Percentiles rank a stretch among this genome's conserved stretches.
These are phyloP conservation scores for Chlorella variabilis DNA, from an alignment of 163 green algal genomes.

Conservation along the genomic window DNA sequence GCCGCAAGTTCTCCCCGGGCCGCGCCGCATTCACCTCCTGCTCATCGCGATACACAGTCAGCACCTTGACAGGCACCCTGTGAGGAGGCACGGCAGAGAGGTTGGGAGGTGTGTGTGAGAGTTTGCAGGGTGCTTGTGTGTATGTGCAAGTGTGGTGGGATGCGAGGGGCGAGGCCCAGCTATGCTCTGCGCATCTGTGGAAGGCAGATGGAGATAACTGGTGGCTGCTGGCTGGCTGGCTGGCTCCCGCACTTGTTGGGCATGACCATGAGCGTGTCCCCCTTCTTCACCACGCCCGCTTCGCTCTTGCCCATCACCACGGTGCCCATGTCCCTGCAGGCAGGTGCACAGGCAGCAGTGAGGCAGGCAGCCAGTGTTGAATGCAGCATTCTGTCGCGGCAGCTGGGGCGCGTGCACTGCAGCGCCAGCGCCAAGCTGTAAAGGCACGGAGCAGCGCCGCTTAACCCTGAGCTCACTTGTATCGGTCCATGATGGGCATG, in stretches of 20 bases:
- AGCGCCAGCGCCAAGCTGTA: too few relatives aligned
- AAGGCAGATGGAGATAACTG: neutral
- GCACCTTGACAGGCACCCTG: conserved; percentile 81
- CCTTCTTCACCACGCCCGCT: conserved; percentile 84
- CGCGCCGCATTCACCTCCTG: conserved; percentile 79
- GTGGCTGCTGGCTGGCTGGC: too few relatives aligned
- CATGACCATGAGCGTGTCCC: conserved; percentile 92
- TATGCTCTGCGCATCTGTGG: too few relatives aligned
- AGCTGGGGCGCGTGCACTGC: too few relatives aligned
- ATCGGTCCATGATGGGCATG: conserved; percentile 98
- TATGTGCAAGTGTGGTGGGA: neutral
- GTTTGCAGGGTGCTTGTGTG: neutral
- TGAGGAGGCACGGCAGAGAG: too few relatives aligned
- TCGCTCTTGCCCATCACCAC: conserved; percentile 99
- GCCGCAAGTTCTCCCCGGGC: conserved; percentile 94
- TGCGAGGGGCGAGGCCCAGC: neutral
- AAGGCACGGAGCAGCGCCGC: too few relatives aligned
- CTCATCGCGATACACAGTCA: conserved; percentile 92
- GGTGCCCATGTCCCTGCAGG: conserved; percentile 91
- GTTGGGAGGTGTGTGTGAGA: neutral
- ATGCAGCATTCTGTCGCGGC: too few relatives aligned
- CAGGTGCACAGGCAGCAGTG: too few relatives aligned
- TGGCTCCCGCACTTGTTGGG: conserved; percentile 88
- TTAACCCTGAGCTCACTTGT: conserved; percentile 70
- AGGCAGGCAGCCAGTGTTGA: neutral